Evolutionary conservation across 495 filamentous ascomycete genomes (phyloP).

Genomic region (Xylaria venustula): DNA sequence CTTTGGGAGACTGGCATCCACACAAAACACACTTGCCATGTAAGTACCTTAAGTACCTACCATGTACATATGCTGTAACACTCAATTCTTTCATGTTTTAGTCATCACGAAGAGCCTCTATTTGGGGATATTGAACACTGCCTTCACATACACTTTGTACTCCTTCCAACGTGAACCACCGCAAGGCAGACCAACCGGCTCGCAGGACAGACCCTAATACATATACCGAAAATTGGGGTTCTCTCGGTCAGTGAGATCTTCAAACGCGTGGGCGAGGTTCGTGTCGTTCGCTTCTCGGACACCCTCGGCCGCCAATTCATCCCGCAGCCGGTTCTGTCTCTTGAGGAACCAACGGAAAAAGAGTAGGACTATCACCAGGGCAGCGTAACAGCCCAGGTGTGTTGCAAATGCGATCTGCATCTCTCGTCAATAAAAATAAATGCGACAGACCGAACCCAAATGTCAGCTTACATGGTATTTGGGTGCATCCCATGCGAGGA

Average conservation of each 20-base stretch:
- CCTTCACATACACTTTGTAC: too few relatives aligned
- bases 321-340: slow-evolving; percentile 46
- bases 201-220: slow-evolving; percentile 26
- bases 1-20: too few relatives aligned
- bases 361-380: slow-evolving; percentile 46
- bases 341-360: slow-evolving; percentile 48
- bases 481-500: slow-evolving; percentile 48
- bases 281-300: slow-evolving; percentile 40
- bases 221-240: slow-evolving; percentile 57
- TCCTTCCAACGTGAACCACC: too few relatives aligned
- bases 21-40: too few relatives aligned
- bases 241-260: slow-evolving; percentile 59
- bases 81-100: too few relatives aligned
- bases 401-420: slow-evolving; percentile 49
- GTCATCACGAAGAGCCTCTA: too few relatives aligned
- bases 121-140: too few relatives aligned
- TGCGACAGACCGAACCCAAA: neutral
- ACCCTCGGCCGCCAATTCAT: slow-evolving; percentile 42
- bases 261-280: slow-evolving; percentile 49
- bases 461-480: slow-evolving; percentile 37
- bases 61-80: too few relatives aligned
- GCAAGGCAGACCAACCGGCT: neutral
- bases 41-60: too few relatives aligned
- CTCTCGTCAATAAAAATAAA: neutral
- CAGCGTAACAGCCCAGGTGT: slow-evolving; percentile 53